Percentiles rank a stretch among this genome's conserved stretches.
These are phyloP conservation scores for Lipomyces sp. DNA, from an alignment of 805 yeast species.

Conservation along the genomic window DNA sequence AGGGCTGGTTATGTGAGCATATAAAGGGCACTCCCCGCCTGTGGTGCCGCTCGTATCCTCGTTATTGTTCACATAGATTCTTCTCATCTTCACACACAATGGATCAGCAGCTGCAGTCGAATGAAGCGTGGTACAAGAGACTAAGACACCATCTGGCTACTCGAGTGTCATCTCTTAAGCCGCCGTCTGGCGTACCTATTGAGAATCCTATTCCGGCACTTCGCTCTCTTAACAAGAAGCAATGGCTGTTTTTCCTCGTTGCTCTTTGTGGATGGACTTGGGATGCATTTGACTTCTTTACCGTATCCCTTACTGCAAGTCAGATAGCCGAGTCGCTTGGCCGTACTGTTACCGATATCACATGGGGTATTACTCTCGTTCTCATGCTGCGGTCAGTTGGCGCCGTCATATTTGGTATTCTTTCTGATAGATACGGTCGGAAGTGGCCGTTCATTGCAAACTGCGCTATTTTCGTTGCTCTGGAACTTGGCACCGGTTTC, in stretches of 20 bases:
- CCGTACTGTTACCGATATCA: constrained; percentile 48
- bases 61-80: too few species aligned
- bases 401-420: constrained; percentile 62
- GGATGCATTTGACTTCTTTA: constrained; percentile 71
- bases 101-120: too few species aligned
- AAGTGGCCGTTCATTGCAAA: constrained; percentile 61
- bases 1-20: too few species aligned
- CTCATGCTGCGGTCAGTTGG: constrained; percentile 71
- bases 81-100: too few species aligned
- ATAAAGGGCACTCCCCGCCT: too few species aligned
- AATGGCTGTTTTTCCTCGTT: constrained; percentile 59
- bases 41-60: too few species aligned
- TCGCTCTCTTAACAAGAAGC: constrained; percentile 46
- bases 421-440: constrained; percentile 61
- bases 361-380: constrained; percentile 73
- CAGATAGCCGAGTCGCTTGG: constrained; percentile 50
- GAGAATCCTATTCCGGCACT: constrained; percentile 63
- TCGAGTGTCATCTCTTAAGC: constrained; percentile 36
- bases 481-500: constrained; percentile 67
- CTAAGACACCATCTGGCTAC: constrained; percentile 36
- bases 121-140: constrained; percentile 4
- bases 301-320: constrained; percentile 54
- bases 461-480: constrained; percentile 49
- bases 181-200: constrained; percentile 31
- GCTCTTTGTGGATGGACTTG: constrained; percentile 68